phyloP scores from a whole-genome alignment of 768 basidiomycete species.

The Phaeotremella fagi region DNA sequence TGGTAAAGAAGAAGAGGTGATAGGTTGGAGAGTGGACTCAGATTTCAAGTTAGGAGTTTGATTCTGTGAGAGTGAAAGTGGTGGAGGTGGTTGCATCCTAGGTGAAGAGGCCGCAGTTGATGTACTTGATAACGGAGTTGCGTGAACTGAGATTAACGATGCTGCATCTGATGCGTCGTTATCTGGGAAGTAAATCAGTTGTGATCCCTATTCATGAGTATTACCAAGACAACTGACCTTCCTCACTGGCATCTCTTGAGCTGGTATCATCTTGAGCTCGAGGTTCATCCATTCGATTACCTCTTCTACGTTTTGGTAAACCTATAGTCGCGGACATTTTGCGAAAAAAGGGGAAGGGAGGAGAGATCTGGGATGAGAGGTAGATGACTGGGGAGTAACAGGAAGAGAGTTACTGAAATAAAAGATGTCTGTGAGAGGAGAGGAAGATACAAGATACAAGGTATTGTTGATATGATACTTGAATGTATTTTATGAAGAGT shows the following conservation, averaged over 20 bases:
- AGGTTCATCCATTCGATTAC: constrained; percentile 26
- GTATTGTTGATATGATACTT: too few species aligned
- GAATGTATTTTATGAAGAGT: too few species aligned
- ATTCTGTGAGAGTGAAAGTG: not conserved
- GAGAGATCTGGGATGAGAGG: not conserved
- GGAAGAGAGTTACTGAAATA: not conserved
- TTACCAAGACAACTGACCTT: constrained; percentile 33
- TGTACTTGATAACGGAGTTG: constrained; percentile 8
- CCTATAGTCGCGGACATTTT: constrained; percentile 12
- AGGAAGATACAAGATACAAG: too few species aligned
- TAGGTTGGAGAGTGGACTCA: not conserved
- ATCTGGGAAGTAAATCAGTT: constrained; percentile 19
- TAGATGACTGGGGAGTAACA: not conserved
- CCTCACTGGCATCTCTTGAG: constrained; percentile 48
- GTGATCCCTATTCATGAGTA: too few species aligned
- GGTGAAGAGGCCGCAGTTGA: constrained; percentile 18
- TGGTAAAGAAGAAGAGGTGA: not conserved
- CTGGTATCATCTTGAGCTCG: constrained; percentile 27
- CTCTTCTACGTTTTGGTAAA: constrained; percentile 18
- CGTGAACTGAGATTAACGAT: constrained; percentile 26
- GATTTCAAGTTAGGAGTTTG: not conserved
- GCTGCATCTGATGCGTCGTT: constrained; percentile 39
- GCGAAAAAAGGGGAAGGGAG: too few species aligned
- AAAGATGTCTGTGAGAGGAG: not conserved
- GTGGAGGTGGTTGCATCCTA: not conserved